Conservation (phyloP, 2,329 filamentous ascomycete genomes). For the Falciphora oryzae region DNA sequence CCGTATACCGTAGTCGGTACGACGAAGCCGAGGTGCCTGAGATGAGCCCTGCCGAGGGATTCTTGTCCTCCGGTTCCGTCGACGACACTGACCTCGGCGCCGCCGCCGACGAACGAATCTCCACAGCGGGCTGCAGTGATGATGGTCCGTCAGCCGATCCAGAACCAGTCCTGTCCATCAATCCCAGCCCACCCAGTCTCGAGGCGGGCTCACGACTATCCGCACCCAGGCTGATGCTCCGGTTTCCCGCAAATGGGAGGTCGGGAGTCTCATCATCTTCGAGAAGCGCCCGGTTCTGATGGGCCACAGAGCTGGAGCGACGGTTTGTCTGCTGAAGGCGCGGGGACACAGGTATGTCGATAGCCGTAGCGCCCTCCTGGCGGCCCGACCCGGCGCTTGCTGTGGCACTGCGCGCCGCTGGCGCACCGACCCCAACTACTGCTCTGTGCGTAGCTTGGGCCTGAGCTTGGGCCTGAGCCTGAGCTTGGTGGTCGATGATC, state of each 20-base stretch:
- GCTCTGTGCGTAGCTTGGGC: slow-evolving; percentile 23
- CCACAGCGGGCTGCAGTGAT: slow-evolving; percentile 36
- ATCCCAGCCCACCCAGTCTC: slow-evolving; percentile 53
- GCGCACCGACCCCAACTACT: slow-evolving; percentile 13
- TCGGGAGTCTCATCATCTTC: slow-evolving; percentile 49
- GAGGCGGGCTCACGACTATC: slow-evolving; percentile 55
- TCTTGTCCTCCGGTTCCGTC: slow-evolving; percentile 36
- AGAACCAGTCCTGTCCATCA: not conserved
- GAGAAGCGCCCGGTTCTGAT: slow-evolving; percentile 48
- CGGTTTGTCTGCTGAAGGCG: slow-evolving; percentile 48
- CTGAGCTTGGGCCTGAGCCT: slow-evolving; percentile 21
- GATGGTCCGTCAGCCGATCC: slow-evolving; percentile 20
- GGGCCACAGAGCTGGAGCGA: slow-evolving; percentile 64
- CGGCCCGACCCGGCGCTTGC: slow-evolving; percentile 10
- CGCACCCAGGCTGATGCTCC: slow-evolving; percentile 62
- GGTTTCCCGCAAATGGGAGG: slow-evolving; percentile 54
- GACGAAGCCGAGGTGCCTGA: slow-evolving; percentile 24
- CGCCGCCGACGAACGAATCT: slow-evolving; percentile 31
- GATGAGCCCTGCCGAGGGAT: slow-evolving; percentile 39
- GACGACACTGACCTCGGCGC: slow-evolving; percentile 32
- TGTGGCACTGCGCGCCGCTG: slow-evolving; percentile 20
- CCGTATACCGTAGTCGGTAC: slow-evolving; percentile 39
- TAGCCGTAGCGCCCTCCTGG: slow-evolving; percentile 51
- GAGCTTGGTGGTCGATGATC: slow-evolving; percentile 65
- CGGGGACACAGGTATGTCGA: slow-evolving; percentile 69